These are phyloP conservation scores for Chaetomium cochliodes DNA, from an alignment of 495 filamentous ascomycete genomes.

Conservation along the genomic window DNA sequence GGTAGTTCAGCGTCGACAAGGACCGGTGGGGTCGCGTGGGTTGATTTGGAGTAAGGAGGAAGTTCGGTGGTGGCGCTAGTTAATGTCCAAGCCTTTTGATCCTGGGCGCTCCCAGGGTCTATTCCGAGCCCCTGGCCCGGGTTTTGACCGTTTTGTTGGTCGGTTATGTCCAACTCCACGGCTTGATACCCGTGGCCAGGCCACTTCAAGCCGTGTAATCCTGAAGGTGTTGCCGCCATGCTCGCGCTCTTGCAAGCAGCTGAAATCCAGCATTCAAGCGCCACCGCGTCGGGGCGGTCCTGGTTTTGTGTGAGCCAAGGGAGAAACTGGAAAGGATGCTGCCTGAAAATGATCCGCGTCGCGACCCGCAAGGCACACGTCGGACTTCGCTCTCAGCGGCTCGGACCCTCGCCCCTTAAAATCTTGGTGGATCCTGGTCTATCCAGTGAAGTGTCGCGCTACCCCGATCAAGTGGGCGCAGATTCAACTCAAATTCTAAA, in stretches of 20 bases:
- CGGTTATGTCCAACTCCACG: neutral
- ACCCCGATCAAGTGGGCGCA: too few species aligned
- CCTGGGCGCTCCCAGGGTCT: neutral
- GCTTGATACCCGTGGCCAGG: neutral
- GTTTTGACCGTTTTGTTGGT: too few species aligned
- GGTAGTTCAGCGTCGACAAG: neutral
- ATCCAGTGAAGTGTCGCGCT: too few species aligned
- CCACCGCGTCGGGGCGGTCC: too few species aligned
- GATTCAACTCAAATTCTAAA: too few species aligned
- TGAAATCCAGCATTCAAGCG: neutral
- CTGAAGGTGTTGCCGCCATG: neutral
- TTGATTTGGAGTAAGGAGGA: neutral
- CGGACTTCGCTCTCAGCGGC: too few species aligned
- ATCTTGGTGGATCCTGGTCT: too few species aligned
- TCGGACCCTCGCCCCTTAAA: too few species aligned
- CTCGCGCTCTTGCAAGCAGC: neutral
- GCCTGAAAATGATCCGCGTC: too few species aligned
- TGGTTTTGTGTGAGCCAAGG: too few species aligned
- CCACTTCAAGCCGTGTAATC: neutral
- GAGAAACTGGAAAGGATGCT: too few species aligned
- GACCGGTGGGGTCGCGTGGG: neutral
- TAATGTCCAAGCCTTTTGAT: neutral
- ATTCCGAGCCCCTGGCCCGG: neutral
- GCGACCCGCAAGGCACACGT: too few species aligned
- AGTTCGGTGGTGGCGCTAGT: constrained; percentile 3